Evolutionary conservation across 2,329 filamentous ascomycete species (phyloP).

Genomic region (Pseudovirgaria hyperparasitica): DNA sequence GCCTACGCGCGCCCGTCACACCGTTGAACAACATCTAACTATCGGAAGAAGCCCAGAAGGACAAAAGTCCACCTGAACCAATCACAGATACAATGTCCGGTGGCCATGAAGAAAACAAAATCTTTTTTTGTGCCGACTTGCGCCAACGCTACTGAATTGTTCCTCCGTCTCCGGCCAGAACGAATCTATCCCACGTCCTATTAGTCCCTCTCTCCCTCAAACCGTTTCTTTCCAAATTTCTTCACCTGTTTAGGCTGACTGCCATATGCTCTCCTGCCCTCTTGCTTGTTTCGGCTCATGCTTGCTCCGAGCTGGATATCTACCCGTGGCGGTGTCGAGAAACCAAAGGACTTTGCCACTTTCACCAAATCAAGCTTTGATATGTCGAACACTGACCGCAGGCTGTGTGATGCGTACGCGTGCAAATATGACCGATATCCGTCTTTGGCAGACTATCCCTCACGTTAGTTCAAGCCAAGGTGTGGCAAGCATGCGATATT

Average conservation of each 20-base stretch:
- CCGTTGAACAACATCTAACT: no score
- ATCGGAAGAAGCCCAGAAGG: no score
- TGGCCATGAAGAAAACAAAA: no score
- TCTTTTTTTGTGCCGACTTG: no score
- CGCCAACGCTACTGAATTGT: no score
- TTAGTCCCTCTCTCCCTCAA: no score
- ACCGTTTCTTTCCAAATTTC: no score
- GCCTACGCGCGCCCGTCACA: no score
- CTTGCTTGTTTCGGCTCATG: constrained; percentile 58
- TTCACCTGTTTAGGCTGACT: constrained; percentile 59
- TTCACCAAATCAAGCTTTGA: constrained; percentile 72
- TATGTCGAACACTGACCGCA: constrained; percentile 75
- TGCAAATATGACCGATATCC: constrained; percentile 85
- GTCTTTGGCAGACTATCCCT: constrained; percentile 49
- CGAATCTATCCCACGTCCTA: no score
- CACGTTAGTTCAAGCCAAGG: constrained; percentile 4
- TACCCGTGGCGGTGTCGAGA: constrained; percentile 61
- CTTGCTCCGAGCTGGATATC: constrained; percentile 69
- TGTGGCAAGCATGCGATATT: not conserved
- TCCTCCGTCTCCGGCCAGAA: no score
- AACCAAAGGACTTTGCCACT: constrained; percentile 75
- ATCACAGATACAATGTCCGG: no score
- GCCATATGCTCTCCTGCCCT: constrained; percentile 58
- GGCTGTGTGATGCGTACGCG: constrained; percentile 78
- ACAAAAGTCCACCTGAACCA: no score